Conservation (phyloP, 495 filamentous ascomycete species). For the Lasiosphaeriaceae sp. region DNA sequence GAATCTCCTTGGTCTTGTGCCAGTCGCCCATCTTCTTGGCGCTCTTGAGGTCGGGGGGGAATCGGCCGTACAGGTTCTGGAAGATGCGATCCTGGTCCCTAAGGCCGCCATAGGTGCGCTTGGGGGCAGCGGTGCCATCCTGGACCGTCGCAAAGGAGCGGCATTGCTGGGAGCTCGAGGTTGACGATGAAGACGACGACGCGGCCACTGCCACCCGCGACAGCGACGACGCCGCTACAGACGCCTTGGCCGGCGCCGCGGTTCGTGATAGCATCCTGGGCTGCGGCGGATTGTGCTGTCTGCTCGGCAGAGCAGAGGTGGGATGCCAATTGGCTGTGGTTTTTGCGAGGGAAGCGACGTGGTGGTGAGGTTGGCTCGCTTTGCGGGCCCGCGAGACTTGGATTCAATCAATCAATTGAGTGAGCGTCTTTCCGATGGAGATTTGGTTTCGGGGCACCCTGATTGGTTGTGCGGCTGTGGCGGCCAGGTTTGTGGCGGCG, state of each 20-base stretch:
- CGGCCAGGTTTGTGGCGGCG: constrained; percentile 10
- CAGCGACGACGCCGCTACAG: constrained; percentile 37
- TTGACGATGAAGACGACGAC: background rate
- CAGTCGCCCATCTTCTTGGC: constrained; percentile 99
- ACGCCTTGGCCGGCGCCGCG: constrained; percentile 39
- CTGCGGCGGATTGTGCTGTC: constrained; percentile 21
- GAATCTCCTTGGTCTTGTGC: constrained; percentile 98
- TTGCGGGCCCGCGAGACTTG: constrained; percentile 10
- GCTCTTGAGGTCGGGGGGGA: constrained; percentile 81
- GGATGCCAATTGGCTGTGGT: constrained; percentile 38
- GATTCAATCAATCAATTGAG: constrained; percentile 18
- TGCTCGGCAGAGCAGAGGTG: constrained; percentile 44
- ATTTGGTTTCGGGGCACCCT: constrained; percentile 22
- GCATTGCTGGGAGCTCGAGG: constrained; percentile 15
- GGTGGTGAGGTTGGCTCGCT: constrained; percentile 12
- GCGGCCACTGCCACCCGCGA: constrained; percentile 33
- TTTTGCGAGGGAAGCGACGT: background rate
- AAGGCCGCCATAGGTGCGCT: constrained; percentile 77
- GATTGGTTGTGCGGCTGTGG: constrained; percentile 26
- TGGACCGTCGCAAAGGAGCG: constrained; percentile 78
- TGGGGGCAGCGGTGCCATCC: constrained; percentile 69
- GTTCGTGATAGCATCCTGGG: constrained; percentile 47
- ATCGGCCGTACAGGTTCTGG: constrained; percentile 93
- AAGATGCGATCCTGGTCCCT: constrained; percentile 97
- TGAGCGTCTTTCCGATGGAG: constrained; percentile 21